These are phyloP conservation scores for Cladophialophora carrionii DNA, from an alignment of 2,329 filamentous ascomycete species.

Conservation along the genomic window DNA sequence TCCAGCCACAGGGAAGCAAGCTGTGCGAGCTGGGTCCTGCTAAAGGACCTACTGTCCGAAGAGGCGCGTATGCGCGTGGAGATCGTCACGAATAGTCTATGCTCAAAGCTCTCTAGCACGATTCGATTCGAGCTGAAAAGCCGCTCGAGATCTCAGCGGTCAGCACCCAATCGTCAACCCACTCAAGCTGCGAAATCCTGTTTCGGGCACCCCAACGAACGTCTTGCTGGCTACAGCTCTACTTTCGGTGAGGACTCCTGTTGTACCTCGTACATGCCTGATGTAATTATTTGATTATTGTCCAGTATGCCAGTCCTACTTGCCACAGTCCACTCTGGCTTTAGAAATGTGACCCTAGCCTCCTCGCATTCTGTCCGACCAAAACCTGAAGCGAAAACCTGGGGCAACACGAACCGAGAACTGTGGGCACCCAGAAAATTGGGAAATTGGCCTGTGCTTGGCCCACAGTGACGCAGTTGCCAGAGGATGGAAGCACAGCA, in stretches of 20 bases:
- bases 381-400: background rate
- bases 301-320: slow-evolving; percentile 1
- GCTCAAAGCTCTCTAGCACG: slow-evolving; percentile 12
- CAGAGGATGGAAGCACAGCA: background rate
- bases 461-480: slow-evolving; percentile 14
- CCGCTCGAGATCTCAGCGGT: slow-evolving; percentile 7
- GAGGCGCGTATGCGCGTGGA: slow-evolving; percentile 9
- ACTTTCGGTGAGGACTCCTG: background rate
- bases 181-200: slow-evolving; percentile 17
- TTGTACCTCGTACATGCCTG: background rate
- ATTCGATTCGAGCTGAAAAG: slow-evolving; percentile 25
- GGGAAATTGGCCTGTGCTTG: slow-evolving; percentile 21
- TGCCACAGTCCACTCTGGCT: background rate
- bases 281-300: slow-evolving; percentile 7
- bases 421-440: slow-evolving; percentile 11
- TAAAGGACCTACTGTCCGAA: slow-evolving; percentile 1
- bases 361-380: slow-evolving; percentile 3
- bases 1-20: slow-evolving; percentile 15
- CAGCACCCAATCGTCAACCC: slow-evolving; percentile 20
- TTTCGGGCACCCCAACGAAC: slow-evolving; percentile 3
- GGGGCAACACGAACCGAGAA: slow-evolving; percentile 6
- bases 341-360: slow-evolving; percentile 4
- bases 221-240: background rate
- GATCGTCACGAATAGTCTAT: slow-evolving; percentile 8
- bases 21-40: background rate